These are phyloP conservation scores for Xanthoconium separans DNA, from an alignment of 1,284 basidiomycete species.

Conservation along the genomic window DNA sequence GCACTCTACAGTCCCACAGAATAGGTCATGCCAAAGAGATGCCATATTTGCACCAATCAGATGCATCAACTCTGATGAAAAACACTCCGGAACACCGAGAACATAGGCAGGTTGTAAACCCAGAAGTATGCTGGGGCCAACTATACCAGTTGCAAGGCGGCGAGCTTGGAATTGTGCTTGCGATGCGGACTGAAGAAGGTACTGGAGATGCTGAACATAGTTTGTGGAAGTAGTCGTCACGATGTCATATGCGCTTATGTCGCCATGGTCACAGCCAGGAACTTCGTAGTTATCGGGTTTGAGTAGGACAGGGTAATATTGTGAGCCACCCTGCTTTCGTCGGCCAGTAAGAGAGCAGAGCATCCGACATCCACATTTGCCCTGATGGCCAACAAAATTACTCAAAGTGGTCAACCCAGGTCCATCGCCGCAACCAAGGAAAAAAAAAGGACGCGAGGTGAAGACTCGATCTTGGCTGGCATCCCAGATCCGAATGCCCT, in stretches of 20 bases:
- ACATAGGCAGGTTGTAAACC: conserved; percentile 1
- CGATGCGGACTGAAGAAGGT: background rate
- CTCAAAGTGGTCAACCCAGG: background rate
- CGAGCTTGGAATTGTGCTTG: background rate
- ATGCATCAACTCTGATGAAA: too few species aligned
- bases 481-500: conserved; percentile 3
- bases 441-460: background rate
- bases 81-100: too few species aligned
- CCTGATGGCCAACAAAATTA: conserved; percentile 1
- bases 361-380: conserved; percentile 1
- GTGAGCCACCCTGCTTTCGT: background rate
- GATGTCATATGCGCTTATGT: background rate
- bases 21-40: background rate
- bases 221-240: background rate
- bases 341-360: background rate
- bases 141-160: background rate
- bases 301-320: conserved; percentile 5
- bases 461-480: background rate
- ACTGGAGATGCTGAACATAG: background rate
- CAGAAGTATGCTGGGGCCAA: background rate
- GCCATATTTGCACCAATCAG: too few species aligned
- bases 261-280: background rate
- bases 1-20: background rate
- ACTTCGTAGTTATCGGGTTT: background rate
- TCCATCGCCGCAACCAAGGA: background rate